These are phyloP conservation scores for Apiospora malaysiana DNA, from an alignment of 2,329 filamentous ascomycete genomes.

Conservation along the genomic window DNA sequence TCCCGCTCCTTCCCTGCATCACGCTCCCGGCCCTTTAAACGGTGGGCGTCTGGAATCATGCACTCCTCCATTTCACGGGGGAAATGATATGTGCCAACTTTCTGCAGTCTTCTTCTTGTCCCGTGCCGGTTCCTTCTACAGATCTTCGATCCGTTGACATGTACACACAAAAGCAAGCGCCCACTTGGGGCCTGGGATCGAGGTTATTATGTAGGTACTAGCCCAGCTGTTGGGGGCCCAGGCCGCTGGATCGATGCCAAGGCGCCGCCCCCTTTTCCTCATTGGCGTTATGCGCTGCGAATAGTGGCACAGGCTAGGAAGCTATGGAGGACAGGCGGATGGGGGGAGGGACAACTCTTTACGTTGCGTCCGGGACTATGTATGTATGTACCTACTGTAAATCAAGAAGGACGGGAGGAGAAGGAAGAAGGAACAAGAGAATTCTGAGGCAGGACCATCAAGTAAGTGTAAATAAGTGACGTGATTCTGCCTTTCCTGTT, in stretches of 20 bases:
- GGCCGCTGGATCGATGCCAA: not conserved
- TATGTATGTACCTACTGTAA: too few relatives aligned
- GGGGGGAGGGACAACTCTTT: not conserved
- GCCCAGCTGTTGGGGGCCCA: not conserved
- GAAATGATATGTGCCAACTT: not conserved
- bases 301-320: not conserved
- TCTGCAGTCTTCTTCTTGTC: too few relatives aligned
- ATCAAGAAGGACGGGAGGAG: not conserved
- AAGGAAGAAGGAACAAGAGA: not conserved
- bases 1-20: not conserved
- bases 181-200: not conserved
- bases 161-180: not conserved
- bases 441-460: not conserved
- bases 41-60: not conserved
- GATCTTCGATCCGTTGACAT: not conserved
- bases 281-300: not conserved
- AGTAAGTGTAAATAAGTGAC: not conserved
- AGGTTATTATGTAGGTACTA: too few relatives aligned
- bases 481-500: not conserved
- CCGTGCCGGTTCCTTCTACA: not conserved
- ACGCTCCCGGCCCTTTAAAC: not conserved
- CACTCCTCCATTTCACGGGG: not conserved
- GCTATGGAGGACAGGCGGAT: not conserved
- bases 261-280: not conserved
- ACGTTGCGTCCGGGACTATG: not conserved